Conservation (phyloP, 2,329 filamentous ascomycete genomes). For the Colletotrichum coccodes region DNA sequence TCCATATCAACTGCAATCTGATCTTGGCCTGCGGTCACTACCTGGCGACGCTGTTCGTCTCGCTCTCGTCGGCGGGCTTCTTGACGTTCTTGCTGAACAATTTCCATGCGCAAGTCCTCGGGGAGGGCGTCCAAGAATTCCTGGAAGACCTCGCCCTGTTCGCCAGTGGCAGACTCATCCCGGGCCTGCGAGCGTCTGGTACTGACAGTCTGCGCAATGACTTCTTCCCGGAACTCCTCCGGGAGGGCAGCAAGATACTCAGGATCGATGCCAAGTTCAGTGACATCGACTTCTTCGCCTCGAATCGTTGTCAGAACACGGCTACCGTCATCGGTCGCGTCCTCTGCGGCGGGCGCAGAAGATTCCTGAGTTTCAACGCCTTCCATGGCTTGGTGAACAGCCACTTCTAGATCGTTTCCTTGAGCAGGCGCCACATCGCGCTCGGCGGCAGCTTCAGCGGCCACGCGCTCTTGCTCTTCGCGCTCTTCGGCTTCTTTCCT, state of each 20-base stretch:
- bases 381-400: conserved; percentile 74
- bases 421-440: conserved; percentile 42
- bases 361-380: conserved; percentile 71
- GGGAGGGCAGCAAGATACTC: conserved; percentile 98
- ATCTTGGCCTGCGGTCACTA: conserved; percentile 64
- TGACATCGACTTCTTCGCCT: conserved; percentile 91
- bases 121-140: conserved; percentile 95
- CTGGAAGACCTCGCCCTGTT: conserved; percentile 86
- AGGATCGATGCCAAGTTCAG: conserved; percentile 90
- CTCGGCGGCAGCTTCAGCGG: conserved; percentile 65
- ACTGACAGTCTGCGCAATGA: conserved; percentile 90
- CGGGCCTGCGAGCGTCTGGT: conserved; percentile 83
- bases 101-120: conserved; percentile 87
- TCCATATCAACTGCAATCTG: conserved; percentile 79
- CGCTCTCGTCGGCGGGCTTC: conserved; percentile 90
- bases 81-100: conserved; percentile 88
- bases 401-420: conserved; percentile 36
- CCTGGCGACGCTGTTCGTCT: conserved; percentile 79
- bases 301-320: conserved; percentile 86
- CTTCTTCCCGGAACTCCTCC: conserved; percentile 95
- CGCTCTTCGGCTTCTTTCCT: conserved; percentile 78
- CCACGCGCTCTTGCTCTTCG: conserved; percentile 69
- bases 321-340: conserved; percentile 42
- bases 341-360: conserved; percentile 42
- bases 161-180: conserved; percentile 73